Conservation (phyloP, 345 rosid genomes). For the Populus ilicifolia region DNA sequence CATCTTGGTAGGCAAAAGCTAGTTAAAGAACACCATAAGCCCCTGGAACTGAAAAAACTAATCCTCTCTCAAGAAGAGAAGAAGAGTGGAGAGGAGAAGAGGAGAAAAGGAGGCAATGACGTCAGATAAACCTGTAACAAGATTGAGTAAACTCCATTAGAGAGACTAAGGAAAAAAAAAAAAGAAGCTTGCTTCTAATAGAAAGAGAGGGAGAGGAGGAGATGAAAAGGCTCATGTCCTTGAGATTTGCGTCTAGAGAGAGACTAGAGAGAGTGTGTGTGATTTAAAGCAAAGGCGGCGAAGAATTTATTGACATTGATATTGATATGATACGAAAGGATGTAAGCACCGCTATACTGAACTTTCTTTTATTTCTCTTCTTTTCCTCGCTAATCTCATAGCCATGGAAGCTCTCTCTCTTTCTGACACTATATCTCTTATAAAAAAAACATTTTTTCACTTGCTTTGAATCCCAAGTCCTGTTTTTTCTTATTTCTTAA, state of each 20-base stretch:
- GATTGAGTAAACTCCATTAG: not conserved
- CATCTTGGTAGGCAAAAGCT: no score
- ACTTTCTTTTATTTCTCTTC: not conserved
- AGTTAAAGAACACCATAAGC: no score
- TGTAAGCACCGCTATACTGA: not conserved
- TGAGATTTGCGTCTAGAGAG: constrained; percentile 46
- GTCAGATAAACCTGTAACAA: not conserved
- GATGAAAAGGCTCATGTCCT: constrained; percentile 8
- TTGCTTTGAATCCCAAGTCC: not conserved
- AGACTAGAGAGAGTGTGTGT: not conserved
- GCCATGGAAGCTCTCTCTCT: not conserved
- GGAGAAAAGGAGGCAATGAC: not conserved
- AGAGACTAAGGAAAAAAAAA: not conserved
- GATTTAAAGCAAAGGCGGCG: constrained; percentile 84
- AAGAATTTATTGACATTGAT: constrained; percentile 35
- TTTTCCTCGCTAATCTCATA: not conserved
- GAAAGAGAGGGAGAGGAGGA: not conserved
- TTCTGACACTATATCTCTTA: not conserved
- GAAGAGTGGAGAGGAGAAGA: not conserved
- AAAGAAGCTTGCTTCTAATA: not conserved
- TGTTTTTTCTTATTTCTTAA: not conserved
- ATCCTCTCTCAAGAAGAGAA: not conserved
- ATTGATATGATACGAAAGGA: constrained; percentile 2
- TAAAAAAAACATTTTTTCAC: not conserved
- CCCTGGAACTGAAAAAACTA: not conserved